Percentiles rank a stretch among this genome's conserved stretches.
Conservation (phyloP, 139 green algal genomes). For the Raphidocelis subcapitata region DNA sequence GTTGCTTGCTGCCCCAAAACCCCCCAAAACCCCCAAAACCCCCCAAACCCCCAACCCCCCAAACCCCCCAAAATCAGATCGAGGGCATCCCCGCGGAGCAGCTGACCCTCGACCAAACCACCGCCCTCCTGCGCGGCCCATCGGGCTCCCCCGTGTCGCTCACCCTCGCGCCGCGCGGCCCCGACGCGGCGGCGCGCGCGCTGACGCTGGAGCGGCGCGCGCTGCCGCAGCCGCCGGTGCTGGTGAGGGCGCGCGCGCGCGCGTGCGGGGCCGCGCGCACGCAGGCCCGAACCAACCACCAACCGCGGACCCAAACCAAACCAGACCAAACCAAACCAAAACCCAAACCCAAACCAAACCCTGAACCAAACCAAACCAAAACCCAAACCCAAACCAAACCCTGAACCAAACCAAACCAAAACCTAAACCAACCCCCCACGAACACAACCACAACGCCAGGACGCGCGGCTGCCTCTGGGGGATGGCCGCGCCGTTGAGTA, state of each 20-base stretch:
- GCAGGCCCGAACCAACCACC: background rate
- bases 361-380: background rate
- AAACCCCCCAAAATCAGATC: background rate
- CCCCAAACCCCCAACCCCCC: background rate
- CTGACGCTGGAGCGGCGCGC: slow-evolving; percentile 32
- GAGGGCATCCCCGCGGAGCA: slow-evolving; percentile 39
- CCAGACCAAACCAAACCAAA: background rate
- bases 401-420: background rate
- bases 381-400: background rate
- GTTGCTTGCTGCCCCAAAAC: too few species aligned
- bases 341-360: background rate
- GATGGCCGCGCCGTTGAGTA: slow-evolving; percentile 39
- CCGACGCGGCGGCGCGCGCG: background rate
- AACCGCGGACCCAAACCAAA: background rate
- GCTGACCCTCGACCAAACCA: slow-evolving; percentile 35
- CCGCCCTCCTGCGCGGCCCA: slow-evolving; percentile 43
- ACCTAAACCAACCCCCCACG: background rate
- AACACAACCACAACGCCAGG: background rate
- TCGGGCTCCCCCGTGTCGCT: slow-evolving; percentile 39
- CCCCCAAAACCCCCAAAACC: too few species aligned
- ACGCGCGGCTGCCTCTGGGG: slow-evolving; percentile 10
- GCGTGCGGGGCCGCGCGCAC: too few species aligned
- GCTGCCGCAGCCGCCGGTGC: slow-evolving; percentile 39
- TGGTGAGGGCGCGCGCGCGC: background rate
- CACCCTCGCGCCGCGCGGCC: slow-evolving; percentile 12